Evolutionary conservation across 1,139 yeast species (phyloP), one percentile per base, ranked within the genome.

Genomic region (Candida buenavistaensis): DNA sequence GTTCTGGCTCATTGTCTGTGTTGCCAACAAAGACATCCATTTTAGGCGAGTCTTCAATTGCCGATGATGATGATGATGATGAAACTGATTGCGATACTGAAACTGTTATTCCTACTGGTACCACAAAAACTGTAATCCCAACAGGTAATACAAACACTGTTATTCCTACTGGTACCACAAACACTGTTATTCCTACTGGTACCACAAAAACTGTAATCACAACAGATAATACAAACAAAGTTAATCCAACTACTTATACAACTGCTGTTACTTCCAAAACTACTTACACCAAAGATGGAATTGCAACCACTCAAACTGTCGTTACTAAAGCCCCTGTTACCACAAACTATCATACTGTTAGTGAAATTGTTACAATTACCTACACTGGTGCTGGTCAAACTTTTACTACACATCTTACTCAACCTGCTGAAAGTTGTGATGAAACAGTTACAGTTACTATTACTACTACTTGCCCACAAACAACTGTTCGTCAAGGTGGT

Each of bases 341-440:
- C 11, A 37, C 41, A 11, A 26, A 33, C 11, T 29, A 23, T 23
- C 37, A 32, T 14, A 40, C 38, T 5, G 32, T 33, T 12, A 22
- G 31, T 14, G 33, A 36, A 10, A 26, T 38, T n/a, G 38, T 39
- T 20, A 38, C 39, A 7, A 36, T 39, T 15, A 32, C 40, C 6
- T 38, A 38, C 22, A 41, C 41, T 13, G 43, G 38, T 16, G 38
- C 39, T 28, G 43, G 41, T 15, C 28, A 31, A 28, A 41, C 46
- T 3, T 37, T 36, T 20, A 41, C 45, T 5, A 37, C 43, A 13
- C 28, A 32, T 27, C 39, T 39, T 17, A 34, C 42, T 13, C 40
- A 37, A 17, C 17, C 39, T 14, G 33, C 31, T 6, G 40, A 34
- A 23, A 39, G 32, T 19, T 36, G 37, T 16, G 33, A 29, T 22